Evolutionary conservation across 1,139 yeast genomes (phyloP).

Genomic region (Suhomyces bolitotheri): DNA sequence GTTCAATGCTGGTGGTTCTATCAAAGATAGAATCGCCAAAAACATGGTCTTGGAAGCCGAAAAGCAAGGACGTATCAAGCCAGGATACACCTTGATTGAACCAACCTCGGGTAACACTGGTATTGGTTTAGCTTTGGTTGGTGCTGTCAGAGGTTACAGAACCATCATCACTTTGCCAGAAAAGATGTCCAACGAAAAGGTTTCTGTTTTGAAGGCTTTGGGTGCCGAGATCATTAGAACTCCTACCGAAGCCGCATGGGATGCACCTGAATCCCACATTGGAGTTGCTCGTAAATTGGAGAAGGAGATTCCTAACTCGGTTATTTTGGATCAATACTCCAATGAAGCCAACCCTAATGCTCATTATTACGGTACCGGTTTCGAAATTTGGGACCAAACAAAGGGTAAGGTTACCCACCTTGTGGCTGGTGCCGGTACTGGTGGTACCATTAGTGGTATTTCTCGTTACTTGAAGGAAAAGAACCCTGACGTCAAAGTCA

Average conservation of each 20-base stretch:
- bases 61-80: slow-evolving; percentile 73
- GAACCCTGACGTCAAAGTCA: slow-evolving; percentile 58
- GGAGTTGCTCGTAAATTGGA: slow-evolving; percentile 84
- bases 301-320: slow-evolving; percentile 83
- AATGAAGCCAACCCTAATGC: slow-evolving; percentile 82
- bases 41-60: slow-evolving; percentile 85
- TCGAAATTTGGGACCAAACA: slow-evolving; percentile 83
- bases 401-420: slow-evolving; percentile 70
- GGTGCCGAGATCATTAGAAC: slow-evolving; percentile 93
- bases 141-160: slow-evolving; percentile 85
- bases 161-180: slow-evolving; percentile 89
- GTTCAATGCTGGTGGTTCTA: slow-evolving; percentile 72
- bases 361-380: slow-evolving; percentile 83
- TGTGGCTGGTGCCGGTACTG: slow-evolving; percentile 92
- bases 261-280: slow-evolving; percentile 87
- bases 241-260: slow-evolving; percentile 94
- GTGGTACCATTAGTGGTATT: slow-evolving; percentile 81
- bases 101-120: slow-evolving; percentile 92
- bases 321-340: slow-evolving; percentile 80
- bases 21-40: slow-evolving; percentile 64
- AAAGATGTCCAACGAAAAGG: slow-evolving; percentile 91
- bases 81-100: slow-evolving; percentile 83
- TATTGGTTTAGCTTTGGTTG: slow-evolving; percentile 83
- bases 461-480: slow-evolving; percentile 75
- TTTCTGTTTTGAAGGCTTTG: slow-evolving; percentile 80